Conservation (phyloP, 371 early-diverging fungal genomes). For the Mortierella sp. region DNA sequence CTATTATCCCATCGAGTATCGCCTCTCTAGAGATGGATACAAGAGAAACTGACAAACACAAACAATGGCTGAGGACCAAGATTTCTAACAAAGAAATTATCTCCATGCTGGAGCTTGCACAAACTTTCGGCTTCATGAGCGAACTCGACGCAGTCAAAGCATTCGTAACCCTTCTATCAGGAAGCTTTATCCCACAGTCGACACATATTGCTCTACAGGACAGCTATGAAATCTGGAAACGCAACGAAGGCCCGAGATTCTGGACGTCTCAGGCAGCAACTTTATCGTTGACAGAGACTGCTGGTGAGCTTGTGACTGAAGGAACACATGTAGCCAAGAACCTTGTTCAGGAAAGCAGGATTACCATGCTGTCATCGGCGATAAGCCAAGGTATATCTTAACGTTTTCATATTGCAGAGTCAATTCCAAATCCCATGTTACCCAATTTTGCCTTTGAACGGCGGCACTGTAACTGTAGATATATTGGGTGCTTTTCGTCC, state of each 20-base stretch:
- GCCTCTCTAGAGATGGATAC: slow-evolving; percentile 3
- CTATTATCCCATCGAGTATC: background rate
- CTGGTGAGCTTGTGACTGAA: slow-evolving; percentile 13
- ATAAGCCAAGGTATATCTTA: too few relatives aligned
- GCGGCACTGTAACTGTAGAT: too few relatives aligned
- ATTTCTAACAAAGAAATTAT: background rate
- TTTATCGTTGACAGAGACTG: slow-evolving; percentile 12
- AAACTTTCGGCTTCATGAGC: background rate
- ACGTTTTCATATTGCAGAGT: too few relatives aligned
- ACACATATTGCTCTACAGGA: background rate
- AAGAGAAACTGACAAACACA: background rate
- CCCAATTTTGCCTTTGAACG: too few relatives aligned
- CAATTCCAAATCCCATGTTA: too few relatives aligned
- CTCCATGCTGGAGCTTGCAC: slow-evolving; percentile 10
- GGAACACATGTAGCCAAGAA: slow-evolving; percentile 11
- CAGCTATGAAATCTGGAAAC: slow-evolving; percentile 16
- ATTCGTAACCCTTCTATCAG: slow-evolving; percentile 7
- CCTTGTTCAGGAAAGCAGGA: slow-evolving; percentile 15
- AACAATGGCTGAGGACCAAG: slow-evolving; percentile 5
- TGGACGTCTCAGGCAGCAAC: slow-evolving; percentile 4
- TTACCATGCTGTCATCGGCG: background rate
- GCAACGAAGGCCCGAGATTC: slow-evolving; percentile 13
- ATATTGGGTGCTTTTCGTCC: too few relatives aligned
- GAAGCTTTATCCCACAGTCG: slow-evolving; percentile 1
- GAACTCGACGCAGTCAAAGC: slow-evolving; percentile 6